Base-by-base conservation (phyloP, 345 rosid genomes). In the Rhodamnia argentea region DNA sequence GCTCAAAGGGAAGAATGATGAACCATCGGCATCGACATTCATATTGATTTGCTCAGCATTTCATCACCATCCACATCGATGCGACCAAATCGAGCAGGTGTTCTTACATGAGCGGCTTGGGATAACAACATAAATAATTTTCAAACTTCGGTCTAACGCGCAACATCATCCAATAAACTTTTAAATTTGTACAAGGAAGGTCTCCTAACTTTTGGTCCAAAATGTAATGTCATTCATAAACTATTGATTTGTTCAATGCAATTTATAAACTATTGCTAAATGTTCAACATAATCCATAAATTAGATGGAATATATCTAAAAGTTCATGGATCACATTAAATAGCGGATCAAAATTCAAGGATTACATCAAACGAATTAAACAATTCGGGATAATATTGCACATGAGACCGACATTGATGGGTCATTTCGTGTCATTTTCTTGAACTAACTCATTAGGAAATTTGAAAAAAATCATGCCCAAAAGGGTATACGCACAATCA, bases 171-270 rank as follows among this genome's bases (percentile, higher is more conserved):
- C 12, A 10, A 8, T 50, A 3, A 10, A 50, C 12, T 50, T 50
- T 50, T 50, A 50, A 50, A 50, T 50, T 50, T 50, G 13, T 50
- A 10, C 52, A 50, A 10, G 12, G 2, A 13, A 50, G 20, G 0
- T 14, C 0, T 4, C 1, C 27, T 0, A 27, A 62, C 16, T 27
- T 3, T 62, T 29, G 0, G 7, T 1, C 7, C 29, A 3, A 29
- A 7, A 6, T 3, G 11, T 3, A 14, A 60, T 27, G 27, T 27
- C 0, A 0, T 60, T 1, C 0, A 7, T 3, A 3, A 0, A 27
- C 10, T 27, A 3, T 26, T 59, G 26, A 59, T 1, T 0, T 12
- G 12, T 37, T 37, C 3, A 37, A 37, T 37, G 40, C 3, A 3
- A 37, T 2, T 37, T 37, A 6, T 47, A 9, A 47, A 47, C 10